Base-by-base conservation (phyloP, 345 rosid genomes). In the Gynandropsis gynandra region DNA sequence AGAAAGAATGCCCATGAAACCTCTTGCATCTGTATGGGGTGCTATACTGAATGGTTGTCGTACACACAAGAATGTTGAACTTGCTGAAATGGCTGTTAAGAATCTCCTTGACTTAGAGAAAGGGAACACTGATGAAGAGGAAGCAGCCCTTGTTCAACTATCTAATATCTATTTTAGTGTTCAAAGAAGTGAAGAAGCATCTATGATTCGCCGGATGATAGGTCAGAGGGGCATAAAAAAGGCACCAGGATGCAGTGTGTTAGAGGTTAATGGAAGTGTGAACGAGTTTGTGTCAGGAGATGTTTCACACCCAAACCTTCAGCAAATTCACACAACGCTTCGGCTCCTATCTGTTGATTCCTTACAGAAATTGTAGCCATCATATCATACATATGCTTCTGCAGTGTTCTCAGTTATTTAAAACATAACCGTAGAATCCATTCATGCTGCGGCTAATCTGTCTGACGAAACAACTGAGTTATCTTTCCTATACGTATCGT, bases 21-120 rank as follows among this genome's bases (percentile, higher is more conserved):
- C 85, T 0, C 78, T 76, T 31, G 75, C 82, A 8, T 78, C 88
- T 8, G 78, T 78, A 4, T 78, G 87, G 84, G 88, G 88, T 46
- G 82, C 84, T 46, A 42, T 78, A 35, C 42, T 81, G 34, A 78
- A 71, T 57, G 65, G 84, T 50, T 78, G 82, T 50, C 65, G 80
- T 14, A 76, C 63, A 16, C 74, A 72, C 41, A 53, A 42, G 55
- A 4, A 76, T 61, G 68, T 74, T 32, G 76, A 81, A 53, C 64
- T 81, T 0, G 84, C 84, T 9, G 81, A 78, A 57, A 37, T 78
- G 37, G 79, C 83, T 20, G 79, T 63, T 49, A 40, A 61, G 42
- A 64, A 72, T 52, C 81, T 78, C 63, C 57, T 80, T 13, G 64
- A 50, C 42, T 55, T 71, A 1, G 71, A 61, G 21, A 52, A 61